phyloP scores from a whole-genome alignment of 2,329 filamentous ascomycete genomes.

The Coleophoma eucalyptorum region DNA sequence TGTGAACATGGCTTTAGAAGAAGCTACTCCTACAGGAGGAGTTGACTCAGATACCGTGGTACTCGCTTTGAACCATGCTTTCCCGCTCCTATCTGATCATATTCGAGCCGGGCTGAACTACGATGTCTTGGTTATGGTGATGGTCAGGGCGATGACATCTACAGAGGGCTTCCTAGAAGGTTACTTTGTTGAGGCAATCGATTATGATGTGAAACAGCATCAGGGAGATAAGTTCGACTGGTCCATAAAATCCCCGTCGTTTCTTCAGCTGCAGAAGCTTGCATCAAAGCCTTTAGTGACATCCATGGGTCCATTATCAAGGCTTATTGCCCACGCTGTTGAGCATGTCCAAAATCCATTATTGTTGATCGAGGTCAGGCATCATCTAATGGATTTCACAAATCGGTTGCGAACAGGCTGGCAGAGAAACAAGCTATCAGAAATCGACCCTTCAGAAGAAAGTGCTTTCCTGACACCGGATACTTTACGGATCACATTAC shows the following conservation, averaged over 20 bases:
- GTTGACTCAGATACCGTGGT: constrained; percentile 48
- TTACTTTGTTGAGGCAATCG: constrained; percentile 60
- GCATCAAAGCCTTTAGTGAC: constrained; percentile 53
- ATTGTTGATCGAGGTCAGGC: constrained; percentile 37
- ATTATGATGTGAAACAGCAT: constrained; percentile 53
- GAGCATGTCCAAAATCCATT: constrained; percentile 48
- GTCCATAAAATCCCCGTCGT: constrained; percentile 53
- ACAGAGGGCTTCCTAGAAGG: constrained; percentile 59
- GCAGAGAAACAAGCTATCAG: constrained; percentile 65
- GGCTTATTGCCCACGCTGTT: constrained; percentile 57
- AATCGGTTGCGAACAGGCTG: constrained; percentile 54
- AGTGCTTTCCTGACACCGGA: constrained; percentile 50
- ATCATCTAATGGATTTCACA: constrained; percentile 47
- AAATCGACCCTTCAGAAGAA: constrained; percentile 61
- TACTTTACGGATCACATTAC: constrained; percentile 53
- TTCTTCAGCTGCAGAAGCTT: constrained; percentile 50
- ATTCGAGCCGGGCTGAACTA: constrained; percentile 52
- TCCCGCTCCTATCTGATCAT: constrained; percentile 51
- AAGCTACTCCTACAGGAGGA: constrained; percentile 40
- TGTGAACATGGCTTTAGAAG: constrained; percentile 56
- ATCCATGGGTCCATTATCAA: constrained; percentile 58
- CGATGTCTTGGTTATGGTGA: constrained; percentile 52
- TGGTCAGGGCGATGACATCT: constrained; percentile 54
- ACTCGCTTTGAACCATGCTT: constrained; percentile 61
- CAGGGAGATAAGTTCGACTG: constrained; percentile 52